phyloP scores from a whole-genome alignment of 2,329 filamentous ascomycete genomes.

The Sporothrix protearum region DNA sequence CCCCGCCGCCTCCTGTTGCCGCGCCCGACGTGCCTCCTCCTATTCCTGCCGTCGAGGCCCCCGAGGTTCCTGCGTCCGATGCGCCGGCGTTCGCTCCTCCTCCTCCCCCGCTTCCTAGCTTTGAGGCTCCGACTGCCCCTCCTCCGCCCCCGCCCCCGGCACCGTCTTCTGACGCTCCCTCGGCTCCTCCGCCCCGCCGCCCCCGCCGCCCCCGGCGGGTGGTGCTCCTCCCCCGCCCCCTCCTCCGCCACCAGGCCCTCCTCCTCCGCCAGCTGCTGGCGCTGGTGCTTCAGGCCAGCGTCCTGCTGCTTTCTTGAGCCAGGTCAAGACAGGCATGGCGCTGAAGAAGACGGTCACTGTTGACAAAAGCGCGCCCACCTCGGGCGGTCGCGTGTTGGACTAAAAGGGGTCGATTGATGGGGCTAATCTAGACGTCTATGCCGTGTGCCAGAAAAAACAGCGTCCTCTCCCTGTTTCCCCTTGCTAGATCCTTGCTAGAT shows the following conservation, averaged over 20 bases:
- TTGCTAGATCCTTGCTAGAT: no score
- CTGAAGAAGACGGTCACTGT: constrained; percentile 87
- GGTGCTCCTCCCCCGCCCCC: constrained; percentile 39
- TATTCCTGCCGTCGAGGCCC: constrained; percentile 33
- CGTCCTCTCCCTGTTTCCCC: background rate
- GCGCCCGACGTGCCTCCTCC: constrained; percentile 30
- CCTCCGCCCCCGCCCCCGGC: constrained; percentile 31
- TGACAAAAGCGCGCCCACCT: constrained; percentile 70
- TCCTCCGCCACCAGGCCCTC: constrained; percentile 38
- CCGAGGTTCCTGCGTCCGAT: constrained; percentile 29
- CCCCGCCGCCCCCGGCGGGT: constrained; percentile 39
- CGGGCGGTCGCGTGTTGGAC: constrained; percentile 71
- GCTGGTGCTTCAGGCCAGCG: constrained; percentile 34
- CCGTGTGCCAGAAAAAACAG: background rate
- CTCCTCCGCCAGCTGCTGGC: constrained; percentile 42
- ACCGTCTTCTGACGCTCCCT: constrained; percentile 26
- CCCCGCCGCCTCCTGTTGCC: constrained; percentile 38
- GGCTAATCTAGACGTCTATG: constrained; percentile 25
- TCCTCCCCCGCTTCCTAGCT: constrained; percentile 30
- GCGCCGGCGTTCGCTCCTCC: constrained; percentile 27
- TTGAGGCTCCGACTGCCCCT: constrained; percentile 33
- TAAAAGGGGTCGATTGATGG: constrained; percentile 34
- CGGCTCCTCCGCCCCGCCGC: constrained; percentile 38
- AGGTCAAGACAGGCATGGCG: constrained; percentile 76
- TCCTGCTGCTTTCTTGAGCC: constrained; percentile 65